These are phyloP conservation scores for Friedmanniomyces simplex DNA, from an alignment of 495 filamentous ascomycete species.

Conservation along the genomic window DNA sequence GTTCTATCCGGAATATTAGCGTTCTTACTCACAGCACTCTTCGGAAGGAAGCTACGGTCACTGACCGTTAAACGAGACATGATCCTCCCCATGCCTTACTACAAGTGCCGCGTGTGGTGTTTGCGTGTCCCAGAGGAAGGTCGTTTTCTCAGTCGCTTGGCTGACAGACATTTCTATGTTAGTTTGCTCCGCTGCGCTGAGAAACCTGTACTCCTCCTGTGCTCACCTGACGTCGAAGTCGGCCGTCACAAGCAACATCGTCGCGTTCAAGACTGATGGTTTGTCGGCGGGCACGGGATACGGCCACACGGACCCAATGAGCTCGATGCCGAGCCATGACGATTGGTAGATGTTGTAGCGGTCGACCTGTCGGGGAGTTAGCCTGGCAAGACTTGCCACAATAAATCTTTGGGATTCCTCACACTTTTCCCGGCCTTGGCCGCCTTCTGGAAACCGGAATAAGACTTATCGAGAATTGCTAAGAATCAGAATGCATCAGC, in stretches of 20 bases:
- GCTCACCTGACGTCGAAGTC: constrained; percentile 2
- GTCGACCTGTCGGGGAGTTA: background rate
- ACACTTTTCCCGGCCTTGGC: background rate
- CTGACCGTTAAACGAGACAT: constrained; percentile 5
- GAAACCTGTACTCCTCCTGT: background rate
- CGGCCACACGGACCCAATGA: constrained; percentile 1
- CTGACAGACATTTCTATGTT: background rate
- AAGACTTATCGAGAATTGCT: background rate
- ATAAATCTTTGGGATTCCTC: background rate
- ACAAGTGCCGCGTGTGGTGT: background rate
- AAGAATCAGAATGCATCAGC: background rate
- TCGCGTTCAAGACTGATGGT: background rate
- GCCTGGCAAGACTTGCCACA: background rate
- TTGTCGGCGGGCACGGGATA: background rate
- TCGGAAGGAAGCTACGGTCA: background rate
- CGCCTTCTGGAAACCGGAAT: background rate
- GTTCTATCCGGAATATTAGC: background rate
- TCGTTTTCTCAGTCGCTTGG: background rate
- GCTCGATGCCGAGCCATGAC: background rate
- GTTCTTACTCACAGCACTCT: background rate
- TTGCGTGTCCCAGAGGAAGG: background rate
- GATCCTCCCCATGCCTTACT: constrained; percentile 1
- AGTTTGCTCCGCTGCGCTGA: background rate
- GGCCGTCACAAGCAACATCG: constrained; percentile 3
- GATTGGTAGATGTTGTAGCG: constrained; percentile 1